Conservation (phyloP, 208 protist species). For the Naegleria lovaniensis region DNA sequence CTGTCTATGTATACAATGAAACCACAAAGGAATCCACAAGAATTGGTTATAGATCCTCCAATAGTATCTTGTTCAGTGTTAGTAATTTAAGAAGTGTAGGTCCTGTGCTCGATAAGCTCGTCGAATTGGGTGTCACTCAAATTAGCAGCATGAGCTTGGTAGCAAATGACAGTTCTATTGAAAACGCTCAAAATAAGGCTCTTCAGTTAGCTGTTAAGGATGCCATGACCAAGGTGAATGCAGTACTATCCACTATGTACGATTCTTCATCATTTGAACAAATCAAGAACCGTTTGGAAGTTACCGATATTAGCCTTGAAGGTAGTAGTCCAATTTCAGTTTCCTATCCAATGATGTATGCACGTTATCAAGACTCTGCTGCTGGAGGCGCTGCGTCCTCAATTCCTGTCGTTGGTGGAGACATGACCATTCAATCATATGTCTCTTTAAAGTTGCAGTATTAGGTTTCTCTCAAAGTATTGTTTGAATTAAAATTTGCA, state of each 20-base stretch:
- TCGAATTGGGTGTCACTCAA: background rate
- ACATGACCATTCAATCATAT: background rate
- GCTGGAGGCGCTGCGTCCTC: too few relatives aligned
- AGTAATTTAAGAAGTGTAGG: background rate
- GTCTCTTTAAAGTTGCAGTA: background rate
- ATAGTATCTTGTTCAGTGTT: background rate
- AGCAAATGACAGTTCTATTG: background rate
- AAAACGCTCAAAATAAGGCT: background rate
- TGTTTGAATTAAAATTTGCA: too few relatives aligned
- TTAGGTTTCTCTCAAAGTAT: too few relatives aligned
- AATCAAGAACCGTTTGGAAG: background rate
- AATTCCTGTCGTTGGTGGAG: background rate
- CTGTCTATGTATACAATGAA: background rate
- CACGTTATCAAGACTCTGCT: background rate
- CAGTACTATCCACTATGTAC: background rate
- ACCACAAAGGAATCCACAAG: background rate
- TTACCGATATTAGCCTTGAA: background rate
- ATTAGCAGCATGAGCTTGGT: background rate
- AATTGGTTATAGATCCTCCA: background rate
- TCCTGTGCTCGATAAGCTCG: background rate
- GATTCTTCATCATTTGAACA: background rate
- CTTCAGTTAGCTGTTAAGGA: background rate
- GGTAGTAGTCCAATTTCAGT: background rate
- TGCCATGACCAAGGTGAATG: background rate
- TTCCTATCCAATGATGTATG: background rate